A percentile compares a stretch with the other conserved stretches of the same genome.
These are phyloP conservation scores for Coemansia erecta DNA, from an alignment of 192 early-diverging fungal genomes.

Conservation along the genomic window DNA sequence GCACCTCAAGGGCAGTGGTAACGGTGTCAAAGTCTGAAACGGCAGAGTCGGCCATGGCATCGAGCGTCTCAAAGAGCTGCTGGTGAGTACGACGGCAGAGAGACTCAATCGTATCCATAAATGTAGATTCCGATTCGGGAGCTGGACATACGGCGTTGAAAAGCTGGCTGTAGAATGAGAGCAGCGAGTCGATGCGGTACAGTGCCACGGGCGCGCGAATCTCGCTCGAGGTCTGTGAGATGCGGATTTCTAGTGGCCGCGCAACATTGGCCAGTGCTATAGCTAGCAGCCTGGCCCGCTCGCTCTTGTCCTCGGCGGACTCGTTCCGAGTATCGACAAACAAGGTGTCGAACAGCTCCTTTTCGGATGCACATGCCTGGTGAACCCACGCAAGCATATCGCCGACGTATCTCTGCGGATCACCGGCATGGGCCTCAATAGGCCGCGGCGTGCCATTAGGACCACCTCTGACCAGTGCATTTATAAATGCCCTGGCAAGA, in stretches of 20 bases:
- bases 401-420: slow-evolving; percentile 87
- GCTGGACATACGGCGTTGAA: slow-evolving; percentile 14
- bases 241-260: slow-evolving; percentile 41
- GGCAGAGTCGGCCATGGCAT: slow-evolving; percentile 1
- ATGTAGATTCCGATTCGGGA: slow-evolving; percentile 2
- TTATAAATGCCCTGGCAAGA: slow-evolving; percentile 25
- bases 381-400: slow-evolving; percentile 98
- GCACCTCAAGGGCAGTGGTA: slow-evolving; percentile 29
- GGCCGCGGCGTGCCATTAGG: slow-evolving; percentile 58
- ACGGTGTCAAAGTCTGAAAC: slow-evolving; percentile 15
- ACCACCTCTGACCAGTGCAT: slow-evolving; percentile 26
- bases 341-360: slow-evolving; percentile 75
- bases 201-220: slow-evolving; percentile 14
- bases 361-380: slow-evolving; percentile 83
- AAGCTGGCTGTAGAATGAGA: slow-evolving; percentile 28
- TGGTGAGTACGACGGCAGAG: neutral
- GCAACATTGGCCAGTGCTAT: slow-evolving; percentile 23
- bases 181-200: slow-evolving; percentile 25
- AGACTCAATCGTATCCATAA: slow-evolving; percentile 13
- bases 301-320: neutral
- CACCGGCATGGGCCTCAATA: slow-evolving; percentile 90
- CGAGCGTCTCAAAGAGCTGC: slow-evolving; percentile 6
- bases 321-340: neutral
- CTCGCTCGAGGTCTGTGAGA: slow-evolving; percentile 24
- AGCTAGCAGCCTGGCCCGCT: slow-evolving; percentile 14